Evolutionary conservation across 2,329 filamentous ascomycete species (phyloP), one percentile per base, ranked within the genome.

Genomic region (Proliferodiscus dingleyae): DNA sequence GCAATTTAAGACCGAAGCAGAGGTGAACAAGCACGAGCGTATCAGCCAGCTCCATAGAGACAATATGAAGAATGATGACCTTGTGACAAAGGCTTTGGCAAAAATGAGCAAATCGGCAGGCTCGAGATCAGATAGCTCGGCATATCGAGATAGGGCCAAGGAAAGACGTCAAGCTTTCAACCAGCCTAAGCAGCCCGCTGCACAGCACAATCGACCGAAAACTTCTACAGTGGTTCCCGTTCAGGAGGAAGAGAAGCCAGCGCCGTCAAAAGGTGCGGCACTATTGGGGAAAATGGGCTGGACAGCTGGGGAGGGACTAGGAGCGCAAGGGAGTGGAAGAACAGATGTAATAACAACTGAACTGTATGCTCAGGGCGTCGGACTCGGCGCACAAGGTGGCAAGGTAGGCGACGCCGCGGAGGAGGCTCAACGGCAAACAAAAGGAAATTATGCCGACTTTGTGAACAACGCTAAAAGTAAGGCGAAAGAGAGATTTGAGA

Each of bases 271-370:
- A 63, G 82, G 83, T 10, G 80, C 80, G 0, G 78, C 79, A 3
- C 72, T 87, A 59, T 69, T 88, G 30, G 78, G 80, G 30, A 87
- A 87, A 69, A 85, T 86, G 78, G 84, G 84, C 21, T 87, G 83
- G 83, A 78, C 69, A 18, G 70, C 73, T 1, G 83, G 84, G 7
- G 71, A 75, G 46, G 83, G 84, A 0, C 69, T 87, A 3, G 84
- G 84, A 2, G 80, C 76, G 0, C 73, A 76, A 37, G 80, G 78
- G 5, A 73, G 73, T 5, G 84, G 84, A 0, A 72, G 78, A 34
- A 84, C 77, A 0, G 76, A 82, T 41, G 80, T 79, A 3, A 78
- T 87, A 43, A 73, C 75, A 23, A 81, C 81, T 10, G 74, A 78
- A 42, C 74, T 81, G 7, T 88, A 87, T 61, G 72, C 77, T 16